A percentile compares a stretch with the other conserved stretches of the same genome.
Conservation (phyloP, 371 early-diverging fungal species). For the Syncephalastrum contaminatum region DNA sequence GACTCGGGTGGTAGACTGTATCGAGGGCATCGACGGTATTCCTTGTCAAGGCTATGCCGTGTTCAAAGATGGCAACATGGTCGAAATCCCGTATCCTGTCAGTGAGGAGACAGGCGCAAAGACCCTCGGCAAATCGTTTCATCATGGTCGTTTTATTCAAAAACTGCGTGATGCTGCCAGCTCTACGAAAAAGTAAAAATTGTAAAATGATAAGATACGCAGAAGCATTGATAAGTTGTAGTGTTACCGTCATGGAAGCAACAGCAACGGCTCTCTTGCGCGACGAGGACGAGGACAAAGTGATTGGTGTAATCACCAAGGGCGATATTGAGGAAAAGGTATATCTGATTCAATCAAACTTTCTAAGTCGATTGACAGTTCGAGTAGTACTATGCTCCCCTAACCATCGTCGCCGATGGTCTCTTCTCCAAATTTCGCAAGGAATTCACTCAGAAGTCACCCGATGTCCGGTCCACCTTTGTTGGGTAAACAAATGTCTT, state of each 20-base stretch:
- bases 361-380: neutral
- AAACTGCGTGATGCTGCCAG: slow-evolving; percentile 75
- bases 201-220: neutral
- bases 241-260: slow-evolving; percentile 74
- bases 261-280: slow-evolving; percentile 62
- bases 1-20: slow-evolving; percentile 52
- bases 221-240: slow-evolving; percentile 18
- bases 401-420: slow-evolving; percentile 64
- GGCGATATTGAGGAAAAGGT: slow-evolving; percentile 28
- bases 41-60: slow-evolving; percentile 87
- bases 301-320: slow-evolving; percentile 51
- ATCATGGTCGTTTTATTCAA: slow-evolving; percentile 92
- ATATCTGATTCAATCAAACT: neutral
- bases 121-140: slow-evolving; percentile 78
- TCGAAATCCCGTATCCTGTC: slow-evolving; percentile 64
- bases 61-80: slow-evolving; percentile 48
- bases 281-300: slow-evolving; percentile 39
- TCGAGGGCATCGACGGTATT: slow-evolving; percentile 88
- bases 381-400: slow-evolving; percentile 52
- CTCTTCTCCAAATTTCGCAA: slow-evolving; percentile 94
- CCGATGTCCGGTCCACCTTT: slow-evolving; percentile 71
- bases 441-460: slow-evolving; percentile 54
- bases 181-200: slow-evolving; percentile 51
- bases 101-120: slow-evolving; percentile 46
- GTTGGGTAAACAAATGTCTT: slow-evolving; percentile 59